Evolutionary conservation across 768 basidiomycete species (phyloP).

Genomic region (Coprinopsis cinerea): DNA sequence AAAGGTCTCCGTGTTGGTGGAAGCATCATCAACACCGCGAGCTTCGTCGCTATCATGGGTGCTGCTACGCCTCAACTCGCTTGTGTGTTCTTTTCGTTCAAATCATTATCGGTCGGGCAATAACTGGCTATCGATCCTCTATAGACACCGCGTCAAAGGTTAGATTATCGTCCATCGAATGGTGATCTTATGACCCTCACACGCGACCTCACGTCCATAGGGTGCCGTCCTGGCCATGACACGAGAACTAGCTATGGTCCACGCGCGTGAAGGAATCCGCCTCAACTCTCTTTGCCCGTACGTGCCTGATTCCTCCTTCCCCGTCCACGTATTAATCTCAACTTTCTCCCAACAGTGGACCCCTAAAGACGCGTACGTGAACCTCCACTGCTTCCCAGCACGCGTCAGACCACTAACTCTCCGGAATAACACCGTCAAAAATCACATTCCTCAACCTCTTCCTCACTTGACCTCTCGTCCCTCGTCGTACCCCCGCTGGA

Average conservation of each 20-base stretch:
- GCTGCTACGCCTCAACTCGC: slow-evolving; percentile 99
- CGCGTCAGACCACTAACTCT: slow-evolving; percentile 3
- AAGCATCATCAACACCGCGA: slow-evolving; percentile 97
- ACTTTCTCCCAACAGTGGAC: slow-evolving; percentile 57
- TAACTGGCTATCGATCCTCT: slow-evolving; percentile 3
- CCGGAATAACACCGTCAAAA: too few species aligned
- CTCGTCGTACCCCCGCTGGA: too few species aligned
- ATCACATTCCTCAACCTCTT: neutral
- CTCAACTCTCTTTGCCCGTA: slow-evolving; percentile 96
- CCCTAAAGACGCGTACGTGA: slow-evolving; percentile 89
- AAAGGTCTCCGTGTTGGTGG: slow-evolving; percentile 79
- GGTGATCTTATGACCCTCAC: slow-evolving; percentile 6
- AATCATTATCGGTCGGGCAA: too few species aligned
- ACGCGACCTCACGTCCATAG: slow-evolving; percentile 31
- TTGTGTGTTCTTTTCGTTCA: slow-evolving; percentile 52
- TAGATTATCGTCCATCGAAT: neutral
- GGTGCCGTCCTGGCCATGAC: slow-evolving; percentile 99
- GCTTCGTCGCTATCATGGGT: slow-evolving; percentile 92
- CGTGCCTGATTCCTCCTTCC: slow-evolving; percentile 24
- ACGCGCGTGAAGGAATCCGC: slow-evolving; percentile 95
- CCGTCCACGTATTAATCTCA: slow-evolving; percentile 5
- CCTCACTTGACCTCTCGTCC: neutral
- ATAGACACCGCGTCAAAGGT: slow-evolving; percentile 94
- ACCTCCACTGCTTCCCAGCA: slow-evolving; percentile 1
- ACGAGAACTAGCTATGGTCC: slow-evolving; percentile 94